Conservation (phyloP, 805 yeast species). For the Cyberlindnera saturnus region DNA sequence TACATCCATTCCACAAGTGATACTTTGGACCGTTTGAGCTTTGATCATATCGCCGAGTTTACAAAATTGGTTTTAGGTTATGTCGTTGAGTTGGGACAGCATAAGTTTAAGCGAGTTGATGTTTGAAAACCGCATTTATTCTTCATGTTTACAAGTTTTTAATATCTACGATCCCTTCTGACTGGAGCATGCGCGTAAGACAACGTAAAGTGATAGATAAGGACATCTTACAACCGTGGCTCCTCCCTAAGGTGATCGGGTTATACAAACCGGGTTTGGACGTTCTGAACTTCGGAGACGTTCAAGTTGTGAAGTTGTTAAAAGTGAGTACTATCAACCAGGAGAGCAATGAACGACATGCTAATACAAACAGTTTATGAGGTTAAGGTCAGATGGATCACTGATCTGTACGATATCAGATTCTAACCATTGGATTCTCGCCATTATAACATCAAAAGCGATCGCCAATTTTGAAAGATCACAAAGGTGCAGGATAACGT, state of each 20-base stretch:
- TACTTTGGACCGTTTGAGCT: conserved; percentile 73
- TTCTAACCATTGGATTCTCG: conserved; percentile 5
- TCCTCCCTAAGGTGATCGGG: neutral
- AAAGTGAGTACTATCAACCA: neutral
- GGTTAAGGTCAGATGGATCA: conserved; percentile 4
- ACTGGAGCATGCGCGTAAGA: neutral
- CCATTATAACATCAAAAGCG: conserved; percentile 1
- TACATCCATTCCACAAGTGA: conserved; percentile 75
- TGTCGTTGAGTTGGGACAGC: conserved; percentile 58
- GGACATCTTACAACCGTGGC: neutral
- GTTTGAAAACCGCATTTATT: neutral
- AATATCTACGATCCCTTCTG: neutral
- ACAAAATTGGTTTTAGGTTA: conserved; percentile 71
- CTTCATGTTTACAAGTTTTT: no score
- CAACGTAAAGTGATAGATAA: conserved; percentile 1
- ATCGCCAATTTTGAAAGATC: conserved; percentile 7
- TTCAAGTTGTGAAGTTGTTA: conserved; percentile 1
- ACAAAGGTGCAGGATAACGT: conserved; percentile 11
- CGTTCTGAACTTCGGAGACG: neutral
- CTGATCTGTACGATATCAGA: conserved; percentile 6
- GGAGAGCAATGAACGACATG: neutral
- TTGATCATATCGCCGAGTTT: conserved; percentile 76
- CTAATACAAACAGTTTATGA: conserved; percentile 2
- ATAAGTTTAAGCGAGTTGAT: conserved; percentile 19
- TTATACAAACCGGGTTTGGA: neutral